These are phyloP conservation scores for Amesomyces nigricolor DNA, from an alignment of 2,329 filamentous ascomycete species.

Conservation along the genomic window DNA sequence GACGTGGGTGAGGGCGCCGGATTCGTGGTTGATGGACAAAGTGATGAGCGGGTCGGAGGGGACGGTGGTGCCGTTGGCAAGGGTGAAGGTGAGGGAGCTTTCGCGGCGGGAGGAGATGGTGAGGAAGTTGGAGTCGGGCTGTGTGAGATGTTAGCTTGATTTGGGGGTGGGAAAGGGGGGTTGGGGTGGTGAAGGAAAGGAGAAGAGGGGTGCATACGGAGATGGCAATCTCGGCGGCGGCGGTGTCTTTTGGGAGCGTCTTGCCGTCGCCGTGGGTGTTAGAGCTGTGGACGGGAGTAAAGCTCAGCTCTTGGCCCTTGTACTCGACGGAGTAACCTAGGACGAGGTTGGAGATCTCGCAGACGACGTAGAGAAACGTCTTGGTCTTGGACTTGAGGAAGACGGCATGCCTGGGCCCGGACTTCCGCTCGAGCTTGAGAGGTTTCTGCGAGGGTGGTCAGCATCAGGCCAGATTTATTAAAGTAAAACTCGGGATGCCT, in stretches of 20 bases:
- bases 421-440: constrained; percentile 46
- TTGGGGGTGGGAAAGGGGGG: neutral
- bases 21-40: constrained; percentile 49
- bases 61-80: constrained; percentile 39
- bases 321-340: constrained; percentile 54
- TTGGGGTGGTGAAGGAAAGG: too few relatives aligned
- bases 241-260: constrained; percentile 36
- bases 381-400: constrained; percentile 45
- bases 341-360: constrained; percentile 55
- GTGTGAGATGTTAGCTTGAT: neutral
- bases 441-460: constrained; percentile 5
- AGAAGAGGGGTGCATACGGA: constrained; percentile 43
- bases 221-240: constrained; percentile 51
- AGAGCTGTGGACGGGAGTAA: constrained; percentile 43
- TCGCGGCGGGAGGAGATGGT: constrained; percentile 65
- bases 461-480: neutral
- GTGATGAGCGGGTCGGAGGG: constrained; percentile 60
- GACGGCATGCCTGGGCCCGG: constrained; percentile 59
- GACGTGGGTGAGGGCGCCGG: constrained; percentile 51
- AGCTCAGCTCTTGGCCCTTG: constrained; percentile 36
- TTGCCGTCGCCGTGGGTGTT: constrained; percentile 43
- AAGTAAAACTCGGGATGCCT: neutral
- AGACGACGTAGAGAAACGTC: constrained; percentile 55
- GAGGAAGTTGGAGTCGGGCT: constrained; percentile 58
- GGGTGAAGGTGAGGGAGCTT: constrained; percentile 46